Evolutionary conservation across 2,329 filamentous ascomycete species (phyloP), one percentile per base, ranked within the genome.

Genomic region (Fusarium pseudocircinatum): DNA sequence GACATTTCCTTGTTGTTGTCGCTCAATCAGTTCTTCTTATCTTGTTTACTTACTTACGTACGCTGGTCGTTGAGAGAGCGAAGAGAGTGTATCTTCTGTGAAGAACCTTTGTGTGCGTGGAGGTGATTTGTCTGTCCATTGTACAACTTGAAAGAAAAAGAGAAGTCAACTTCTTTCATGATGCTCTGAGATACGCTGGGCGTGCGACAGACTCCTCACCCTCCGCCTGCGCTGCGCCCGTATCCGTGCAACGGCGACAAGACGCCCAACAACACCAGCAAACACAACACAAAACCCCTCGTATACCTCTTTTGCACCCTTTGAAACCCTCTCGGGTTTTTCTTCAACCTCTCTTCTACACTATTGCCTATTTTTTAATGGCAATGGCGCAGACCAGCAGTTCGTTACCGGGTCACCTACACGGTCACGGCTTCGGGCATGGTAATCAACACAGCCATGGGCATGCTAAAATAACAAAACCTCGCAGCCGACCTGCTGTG

Each of bases 401-500:
- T 71, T 73, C 58, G 40, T 69, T 69, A 72, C 70, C 73, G 62
- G 67, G 76, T 65, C 58, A 77, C 67, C 59, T 77, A 63, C 63
- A 78, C 53, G 70, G 75, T 62, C 70, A 72, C 47, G 40, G 58
- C 60, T 71, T 75, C 60, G 70, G 70, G 43, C 74, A 75, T 64
- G 75, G 52, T 30, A 57, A 60, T 40, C 43, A 60, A 49, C 63
- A 68, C 50, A 20, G 50, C 24, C 24, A 58, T 64, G 69, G 72
- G 39, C 74, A 76, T 60, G 73, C 73, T 56, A 81, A 80, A 65
- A 76, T 81, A 72, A 79, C 83, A 77, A 89, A 89, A 79, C 77
- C 84, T 57, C 83, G 84, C 74, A 81, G 81, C 60, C 86, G 85
- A 74, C 83, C 82, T 66, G 83, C 84, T 67, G 87, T 90, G 72